phyloP scores from a whole-genome alignment of 768 basidiomycete genomes.

The Mycena pura region DNA sequence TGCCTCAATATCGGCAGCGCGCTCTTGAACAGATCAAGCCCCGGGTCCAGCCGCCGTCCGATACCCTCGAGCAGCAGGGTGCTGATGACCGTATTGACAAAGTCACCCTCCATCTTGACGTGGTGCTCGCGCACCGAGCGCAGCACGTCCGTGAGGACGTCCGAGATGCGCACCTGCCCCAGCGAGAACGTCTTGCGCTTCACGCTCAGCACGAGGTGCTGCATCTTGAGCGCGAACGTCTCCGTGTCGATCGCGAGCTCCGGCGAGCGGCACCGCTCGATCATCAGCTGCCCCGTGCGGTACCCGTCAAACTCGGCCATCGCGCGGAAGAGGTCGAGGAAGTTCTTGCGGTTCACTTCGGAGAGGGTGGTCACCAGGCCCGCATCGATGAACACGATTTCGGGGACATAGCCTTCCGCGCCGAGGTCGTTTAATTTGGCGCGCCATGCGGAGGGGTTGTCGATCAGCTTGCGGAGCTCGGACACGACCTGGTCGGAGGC shows the following conservation, averaged over 20 bases:
- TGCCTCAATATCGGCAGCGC: slow-evolving; percentile 93
- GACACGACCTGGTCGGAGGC: slow-evolving; percentile 72
- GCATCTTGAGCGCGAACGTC: slow-evolving; percentile 97
- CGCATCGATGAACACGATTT: slow-evolving; percentile 96
- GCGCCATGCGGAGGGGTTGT: slow-evolving; percentile 73
- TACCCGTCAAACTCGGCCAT: slow-evolving; percentile 98
- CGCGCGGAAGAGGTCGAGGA: slow-evolving; percentile 95
- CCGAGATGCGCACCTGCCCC: slow-evolving; percentile 95
- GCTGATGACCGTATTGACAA: slow-evolving; percentile 96
- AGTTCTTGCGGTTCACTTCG: slow-evolving; percentile 84
- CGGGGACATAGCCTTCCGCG: slow-evolving; percentile 83
- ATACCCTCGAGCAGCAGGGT: slow-evolving; percentile 95
- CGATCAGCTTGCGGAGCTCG: slow-evolving; percentile 64
- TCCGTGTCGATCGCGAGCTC: slow-evolving; percentile 90
- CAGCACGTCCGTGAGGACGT: slow-evolving; percentile 89
- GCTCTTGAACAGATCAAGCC: slow-evolving; percentile 93
- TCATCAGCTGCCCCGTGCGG: slow-evolving; percentile 93
- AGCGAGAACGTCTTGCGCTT: slow-evolving; percentile 98
- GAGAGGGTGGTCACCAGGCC: slow-evolving; percentile 92
- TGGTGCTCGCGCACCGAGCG: slow-evolving; percentile 88
- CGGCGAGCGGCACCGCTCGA: slow-evolving; percentile 91
- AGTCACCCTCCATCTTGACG: slow-evolving; percentile 98
- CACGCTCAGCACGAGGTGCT: slow-evolving; percentile 90
- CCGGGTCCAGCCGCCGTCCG: slow-evolving; percentile 91
- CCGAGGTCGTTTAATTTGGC: slow-evolving; percentile 68